phyloP scores from a whole-genome alignment of 1,139 yeast species.

The Saccharomyces hybrid region DNA sequence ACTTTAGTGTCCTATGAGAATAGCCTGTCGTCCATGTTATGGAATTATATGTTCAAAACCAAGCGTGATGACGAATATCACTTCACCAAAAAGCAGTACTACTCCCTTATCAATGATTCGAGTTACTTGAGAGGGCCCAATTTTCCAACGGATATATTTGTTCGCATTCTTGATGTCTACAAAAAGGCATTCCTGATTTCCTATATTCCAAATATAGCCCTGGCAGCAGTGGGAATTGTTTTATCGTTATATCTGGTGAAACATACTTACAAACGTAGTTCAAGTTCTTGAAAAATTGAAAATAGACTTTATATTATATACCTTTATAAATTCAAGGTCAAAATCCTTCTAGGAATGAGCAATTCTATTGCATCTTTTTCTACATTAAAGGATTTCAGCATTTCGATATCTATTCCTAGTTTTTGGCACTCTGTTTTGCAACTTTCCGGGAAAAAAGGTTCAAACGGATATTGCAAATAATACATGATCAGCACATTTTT shows the following conservation, averaged over 20 bases:
- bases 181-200: conserved; percentile 24
- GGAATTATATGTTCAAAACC: conserved; percentile 29
- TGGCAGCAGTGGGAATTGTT: conserved; percentile 17
- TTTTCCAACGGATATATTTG: conserved; percentile 23
- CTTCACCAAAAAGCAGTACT: conserved; percentile 20
- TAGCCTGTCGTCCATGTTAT: conserved; percentile 26
- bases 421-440: conserved; percentile 18
- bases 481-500: conserved; percentile 24
- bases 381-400: conserved; percentile 16
- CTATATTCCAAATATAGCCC: conserved; percentile 23
- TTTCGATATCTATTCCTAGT: conserved; percentile 16
- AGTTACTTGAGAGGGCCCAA: conserved; percentile 32
- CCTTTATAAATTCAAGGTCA: background rate
- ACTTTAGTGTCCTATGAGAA: conserved; percentile 36
- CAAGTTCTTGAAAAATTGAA: background rate
- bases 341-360: conserved; percentile 10
- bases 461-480: conserved; percentile 21
- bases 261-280: conserved; percentile 1
- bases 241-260: background rate
- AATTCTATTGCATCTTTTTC: conserved; percentile 12
- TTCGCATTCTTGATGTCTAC: conserved; percentile 24
- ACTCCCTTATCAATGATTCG: conserved; percentile 31
- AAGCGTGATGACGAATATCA: conserved; percentile 10
- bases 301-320: background rate
- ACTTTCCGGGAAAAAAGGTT: conserved; percentile 16